Conservation (phyloP, 169 alveolate species). For the Plasmodium knowlesi region DNA sequence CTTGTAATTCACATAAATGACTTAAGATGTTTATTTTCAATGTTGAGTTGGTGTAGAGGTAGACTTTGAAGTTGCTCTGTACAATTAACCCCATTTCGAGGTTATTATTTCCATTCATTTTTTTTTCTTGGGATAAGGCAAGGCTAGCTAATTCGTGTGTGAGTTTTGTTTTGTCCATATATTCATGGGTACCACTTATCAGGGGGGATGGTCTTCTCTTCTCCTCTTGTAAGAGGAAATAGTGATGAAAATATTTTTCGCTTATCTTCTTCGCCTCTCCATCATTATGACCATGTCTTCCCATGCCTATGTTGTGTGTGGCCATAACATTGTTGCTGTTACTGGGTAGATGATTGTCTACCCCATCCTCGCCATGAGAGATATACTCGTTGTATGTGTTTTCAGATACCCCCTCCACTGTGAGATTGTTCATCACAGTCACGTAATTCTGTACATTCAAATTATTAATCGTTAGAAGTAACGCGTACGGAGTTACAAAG, state of each 20-base stretch:
- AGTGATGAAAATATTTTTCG: slow-evolving; percentile 50
- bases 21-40: slow-evolving; percentile 87
- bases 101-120: slow-evolving; percentile 47
- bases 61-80: slow-evolving; percentile 92
- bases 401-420: slow-evolving; percentile 35
- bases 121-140: slow-evolving; percentile 36
- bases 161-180: background rate
- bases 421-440: slow-evolving; percentile 12
- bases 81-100: slow-evolving; percentile 88
- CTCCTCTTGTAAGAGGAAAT: slow-evolving; percentile 1
- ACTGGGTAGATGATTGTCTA: background rate
- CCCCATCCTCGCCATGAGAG: background rate
- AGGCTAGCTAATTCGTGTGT: slow-evolving; percentile 14
- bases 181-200: background rate
- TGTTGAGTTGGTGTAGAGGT: slow-evolving; percentile 89
- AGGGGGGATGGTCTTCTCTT: too few relatives aligned
- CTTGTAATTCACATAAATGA: slow-evolving; percentile 90
- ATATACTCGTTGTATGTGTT: background rate
- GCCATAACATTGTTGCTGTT: background rate
- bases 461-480: slow-evolving; percentile 71
- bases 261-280: slow-evolving; percentile 5
- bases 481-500: slow-evolving; percentile 78
- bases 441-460: slow-evolving; percentile 34
- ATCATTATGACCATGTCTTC: background rate
- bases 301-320: background rate